Evolutionary conservation across 179 eudicot genomes (phyloP).

Genomic region (Patellifolia procumbens): DNA sequence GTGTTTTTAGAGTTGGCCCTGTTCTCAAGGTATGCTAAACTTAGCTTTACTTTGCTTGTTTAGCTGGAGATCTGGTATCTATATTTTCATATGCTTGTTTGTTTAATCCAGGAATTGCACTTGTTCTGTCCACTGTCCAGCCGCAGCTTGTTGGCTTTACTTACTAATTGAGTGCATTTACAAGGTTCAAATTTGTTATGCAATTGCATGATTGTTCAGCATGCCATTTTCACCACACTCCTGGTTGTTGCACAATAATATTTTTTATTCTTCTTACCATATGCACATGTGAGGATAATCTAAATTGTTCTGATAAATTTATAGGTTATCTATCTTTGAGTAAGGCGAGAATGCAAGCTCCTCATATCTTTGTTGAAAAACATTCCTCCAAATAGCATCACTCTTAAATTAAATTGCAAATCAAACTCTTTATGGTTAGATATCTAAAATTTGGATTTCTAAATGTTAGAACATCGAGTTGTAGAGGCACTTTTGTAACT

Average conservation of each 20-base stretch:
- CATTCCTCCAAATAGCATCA: no score
- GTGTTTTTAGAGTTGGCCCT: constrained; percentile 70
- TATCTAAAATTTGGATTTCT: no score
- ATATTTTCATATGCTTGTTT: not conserved
- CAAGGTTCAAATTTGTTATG: not conserved
- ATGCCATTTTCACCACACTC: not conserved
- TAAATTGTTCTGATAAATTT: not conserved
- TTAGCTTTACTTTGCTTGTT: constrained; percentile 1
- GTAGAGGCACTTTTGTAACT: no score
- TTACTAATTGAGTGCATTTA: no score
- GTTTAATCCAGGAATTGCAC: not conserved
- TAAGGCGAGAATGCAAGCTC: no score
- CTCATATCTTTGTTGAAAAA: no score
- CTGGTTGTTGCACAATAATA: not conserved
- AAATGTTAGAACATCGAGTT: no score
- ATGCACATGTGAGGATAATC: not conserved
- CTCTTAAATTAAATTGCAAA: no score
- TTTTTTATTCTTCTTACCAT: not conserved
- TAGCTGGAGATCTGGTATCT: not conserved
- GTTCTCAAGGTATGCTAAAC: constrained; percentile 58
- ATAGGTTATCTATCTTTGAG: no score
- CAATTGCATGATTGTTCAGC: not conserved
- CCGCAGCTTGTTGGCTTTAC: no score
- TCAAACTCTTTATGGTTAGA: no score
- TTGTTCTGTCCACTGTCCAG: no score